Evolutionary conservation across 2,329 filamentous ascomycete genomes (phyloP).

Genomic region (Arachnomyces sp.): DNA sequence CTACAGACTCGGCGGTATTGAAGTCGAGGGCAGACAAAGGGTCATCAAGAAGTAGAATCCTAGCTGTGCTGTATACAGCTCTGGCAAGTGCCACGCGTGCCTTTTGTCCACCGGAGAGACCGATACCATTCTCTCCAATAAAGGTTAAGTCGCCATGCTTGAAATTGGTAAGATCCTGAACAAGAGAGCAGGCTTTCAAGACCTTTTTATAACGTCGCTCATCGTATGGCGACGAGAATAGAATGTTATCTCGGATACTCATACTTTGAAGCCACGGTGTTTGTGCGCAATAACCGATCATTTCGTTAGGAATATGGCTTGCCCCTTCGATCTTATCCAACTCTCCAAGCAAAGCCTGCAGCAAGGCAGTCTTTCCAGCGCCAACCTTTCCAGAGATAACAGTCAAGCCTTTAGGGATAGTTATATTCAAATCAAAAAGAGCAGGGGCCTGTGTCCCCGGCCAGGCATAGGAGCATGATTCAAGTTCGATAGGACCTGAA

Average conservation of each 20-base stretch:
- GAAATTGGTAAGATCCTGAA: constrained; percentile 54
- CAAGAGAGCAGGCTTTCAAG: constrained; percentile 54
- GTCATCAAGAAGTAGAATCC: constrained; percentile 50
- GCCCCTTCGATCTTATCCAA: constrained; percentile 37
- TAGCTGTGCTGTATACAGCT: constrained; percentile 50
- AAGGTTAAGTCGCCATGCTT: constrained; percentile 56
- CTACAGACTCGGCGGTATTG: constrained; percentile 55
- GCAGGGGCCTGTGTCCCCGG: constrained; percentile 56
- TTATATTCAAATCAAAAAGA: constrained; percentile 45
- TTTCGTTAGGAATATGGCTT: constrained; percentile 42
- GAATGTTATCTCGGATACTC: constrained; percentile 60
- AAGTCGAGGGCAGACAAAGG: constrained; percentile 54
- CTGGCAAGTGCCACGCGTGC: constrained; percentile 53
- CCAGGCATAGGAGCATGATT: constrained; percentile 67
- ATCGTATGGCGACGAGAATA: constrained; percentile 60
- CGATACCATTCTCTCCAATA: constrained; percentile 54
- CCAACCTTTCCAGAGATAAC: constrained; percentile 57
- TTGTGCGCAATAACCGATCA: constrained; percentile 57
- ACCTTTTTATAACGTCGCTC: constrained; percentile 60
- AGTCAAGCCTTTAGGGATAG: constrained; percentile 49
- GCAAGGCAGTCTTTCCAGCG: constrained; percentile 53
- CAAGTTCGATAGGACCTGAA: constrained; percentile 35
- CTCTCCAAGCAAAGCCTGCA: constrained; percentile 53
- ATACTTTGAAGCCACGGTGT: constrained; percentile 62
- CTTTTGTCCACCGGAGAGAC: constrained; percentile 54